Evolutionary conservation across 1,284 basidiomycete species (phyloP).

Genomic region (Marasmius oreades): DNA sequence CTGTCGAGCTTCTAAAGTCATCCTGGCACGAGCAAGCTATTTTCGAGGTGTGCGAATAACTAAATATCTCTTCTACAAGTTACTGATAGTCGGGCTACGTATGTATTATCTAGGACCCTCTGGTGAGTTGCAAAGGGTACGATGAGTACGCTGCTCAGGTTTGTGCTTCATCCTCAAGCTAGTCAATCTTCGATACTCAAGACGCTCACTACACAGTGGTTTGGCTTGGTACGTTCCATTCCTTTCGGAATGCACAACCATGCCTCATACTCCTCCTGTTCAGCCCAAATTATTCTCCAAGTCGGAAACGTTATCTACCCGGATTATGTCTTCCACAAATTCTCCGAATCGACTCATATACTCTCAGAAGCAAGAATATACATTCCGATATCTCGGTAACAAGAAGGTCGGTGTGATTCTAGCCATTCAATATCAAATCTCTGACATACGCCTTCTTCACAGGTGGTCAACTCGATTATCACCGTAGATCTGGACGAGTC

Average conservation of each 20-base stretch:
- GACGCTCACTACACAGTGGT: conserved; percentile 41
- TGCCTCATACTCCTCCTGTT: background rate
- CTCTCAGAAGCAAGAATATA: conserved; percentile 61
- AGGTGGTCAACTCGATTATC: conserved; percentile 56
- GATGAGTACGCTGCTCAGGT: conserved; percentile 55
- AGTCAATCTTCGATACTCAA: conserved; percentile 6
- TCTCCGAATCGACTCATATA: conserved; percentile 56
- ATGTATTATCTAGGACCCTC: conserved; percentile 39
- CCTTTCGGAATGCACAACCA: conserved; percentile 2
- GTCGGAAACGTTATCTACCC: conserved; percentile 46
- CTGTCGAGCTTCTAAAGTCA: conserved; percentile 50
- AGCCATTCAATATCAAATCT: background rate
- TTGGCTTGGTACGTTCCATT: conserved; percentile 46
- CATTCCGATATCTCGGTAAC: conserved; percentile 43
- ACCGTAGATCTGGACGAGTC: conserved; percentile 61
- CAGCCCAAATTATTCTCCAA: conserved; percentile 55
- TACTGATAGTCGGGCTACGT: too few relatives aligned
- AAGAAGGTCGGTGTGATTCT: conserved; percentile 47
- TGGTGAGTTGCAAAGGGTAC: conserved; percentile 47
- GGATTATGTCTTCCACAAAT: conserved; percentile 55
- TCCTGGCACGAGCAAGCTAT: conserved; percentile 57
- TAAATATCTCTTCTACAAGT: too few relatives aligned
- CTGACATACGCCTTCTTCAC: background rate
- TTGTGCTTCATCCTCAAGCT: conserved; percentile 18
- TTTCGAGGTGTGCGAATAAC: conserved; percentile 45